Conservation (phyloP, 345 rosid species). For the Aethionema arabicum region DNA sequence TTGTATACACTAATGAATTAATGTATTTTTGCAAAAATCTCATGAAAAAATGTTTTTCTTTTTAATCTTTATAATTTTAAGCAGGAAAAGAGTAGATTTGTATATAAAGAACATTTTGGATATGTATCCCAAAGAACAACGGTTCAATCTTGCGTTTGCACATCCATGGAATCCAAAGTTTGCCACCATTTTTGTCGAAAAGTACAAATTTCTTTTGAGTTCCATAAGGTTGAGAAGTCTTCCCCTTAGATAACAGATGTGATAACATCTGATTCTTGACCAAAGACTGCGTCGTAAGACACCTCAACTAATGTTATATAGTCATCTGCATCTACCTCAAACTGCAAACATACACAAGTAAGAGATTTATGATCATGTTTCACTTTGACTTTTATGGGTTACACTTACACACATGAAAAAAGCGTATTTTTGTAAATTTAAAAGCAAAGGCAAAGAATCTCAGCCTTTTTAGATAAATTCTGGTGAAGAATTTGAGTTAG, state of each 20-base stretch:
- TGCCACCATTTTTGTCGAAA: conserved; percentile 18
- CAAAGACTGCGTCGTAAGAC: conserved; percentile 10
- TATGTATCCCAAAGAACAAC: no score
- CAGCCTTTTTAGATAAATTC: conserved; percentile 30
- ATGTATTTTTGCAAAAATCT: no score
- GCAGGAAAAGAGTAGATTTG: no score
- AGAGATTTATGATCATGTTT: no score
- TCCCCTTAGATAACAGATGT: conserved; percentile 23
- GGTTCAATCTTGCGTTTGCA: no score
- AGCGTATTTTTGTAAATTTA: no score
- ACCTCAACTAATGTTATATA: conserved; percentile 28
- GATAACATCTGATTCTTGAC: conserved; percentile 18
- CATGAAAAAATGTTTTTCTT: no score
- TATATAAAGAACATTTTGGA: no score
- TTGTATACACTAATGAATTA: no score
- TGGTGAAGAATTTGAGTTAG: conserved; percentile 25
- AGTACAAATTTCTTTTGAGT: conserved; percentile 4
- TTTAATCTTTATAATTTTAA: no score
- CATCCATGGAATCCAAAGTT: conserved; percentile 37
- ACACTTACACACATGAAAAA: no score
- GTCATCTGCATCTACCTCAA: conserved; percentile 32
- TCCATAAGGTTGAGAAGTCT: conserved; percentile 20
- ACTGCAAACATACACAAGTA: conserved; percentile 17
- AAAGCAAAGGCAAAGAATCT: conserved; percentile 29
- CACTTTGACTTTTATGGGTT: no score